Evolutionary conservation across 805 yeast species (phyloP), one percentile per base, ranked within the genome.

Genomic region (Ogataea zsoltii): DNA sequence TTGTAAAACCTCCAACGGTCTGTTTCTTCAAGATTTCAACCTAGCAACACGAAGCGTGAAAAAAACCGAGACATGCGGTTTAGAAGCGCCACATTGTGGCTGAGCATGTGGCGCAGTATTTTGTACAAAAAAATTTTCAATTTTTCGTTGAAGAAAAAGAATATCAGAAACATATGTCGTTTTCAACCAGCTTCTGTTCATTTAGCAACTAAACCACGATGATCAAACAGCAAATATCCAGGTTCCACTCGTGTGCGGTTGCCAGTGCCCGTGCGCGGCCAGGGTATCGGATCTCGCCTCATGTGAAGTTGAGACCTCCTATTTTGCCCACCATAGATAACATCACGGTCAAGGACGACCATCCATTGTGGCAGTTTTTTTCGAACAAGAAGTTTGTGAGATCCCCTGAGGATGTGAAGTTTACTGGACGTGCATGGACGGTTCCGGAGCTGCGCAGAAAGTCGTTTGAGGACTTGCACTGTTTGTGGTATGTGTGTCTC

Each of bases 301-400:
- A 65, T 35, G 66, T 85, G 50, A 69, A 72, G 51, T 75, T 91
- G 53, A 78, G 92, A 44, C 77, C 85, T 11, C 98, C 98, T 13
- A 85, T 94, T 54, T 77, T 88, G 12, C 98, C 99, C 13, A 78
- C 94, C 2, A 83, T 78, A 43, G 72, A 76, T 52, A 88, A 88
- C 65, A 74, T 91, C 44, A 75, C 75, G 48, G 86, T 87, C 28
- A 76, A 81, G 12, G 92, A 85, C 4, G 86, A 85, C 63, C 99
- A 94, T 67, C 99, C 98, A 25, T 74, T 94, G 52, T 94, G 97
- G 96, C 91, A 87, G 57, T 94, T 94, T 64, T 94, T 92, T 70
- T 62, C 63, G 52, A 76, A 86, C 32, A 74, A 82, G 46, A 72
- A 76, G 57, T 80, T 82, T 48, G 68, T 86, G 48, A 77, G 97